These are phyloP conservation scores for Aureobasidium sp. DNA, from an alignment of 2,329 filamentous ascomycete species.

Conservation along the genomic window DNA sequence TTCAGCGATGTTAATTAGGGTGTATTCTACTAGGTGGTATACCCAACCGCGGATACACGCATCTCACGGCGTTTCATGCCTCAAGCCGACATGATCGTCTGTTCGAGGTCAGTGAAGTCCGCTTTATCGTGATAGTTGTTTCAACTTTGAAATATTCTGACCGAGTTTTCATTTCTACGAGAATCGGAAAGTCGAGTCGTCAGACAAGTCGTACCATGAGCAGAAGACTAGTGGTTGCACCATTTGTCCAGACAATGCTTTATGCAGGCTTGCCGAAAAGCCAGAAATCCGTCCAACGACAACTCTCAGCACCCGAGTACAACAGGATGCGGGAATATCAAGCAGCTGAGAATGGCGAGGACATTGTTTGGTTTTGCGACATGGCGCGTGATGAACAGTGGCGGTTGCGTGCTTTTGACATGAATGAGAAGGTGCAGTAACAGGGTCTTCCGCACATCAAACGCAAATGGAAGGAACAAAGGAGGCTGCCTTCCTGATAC, in stretches of 20 bases:
- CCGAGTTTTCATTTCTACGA: too few species aligned
- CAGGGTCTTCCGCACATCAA: neutral
- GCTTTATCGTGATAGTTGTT: too few species aligned
- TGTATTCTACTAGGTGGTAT: too few species aligned
- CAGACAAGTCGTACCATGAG: too few species aligned
- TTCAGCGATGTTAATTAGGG: neutral
- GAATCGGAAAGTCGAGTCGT: too few species aligned
- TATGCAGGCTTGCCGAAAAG: neutral
- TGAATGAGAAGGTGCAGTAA: neutral
- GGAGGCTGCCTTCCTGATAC: too few species aligned
- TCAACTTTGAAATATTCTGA: too few species aligned
- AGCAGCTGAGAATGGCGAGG: neutral
- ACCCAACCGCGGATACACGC: neutral
- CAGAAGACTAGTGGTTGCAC: too few species aligned
- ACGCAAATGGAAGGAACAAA: neutral
- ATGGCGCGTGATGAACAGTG: slow-evolving; percentile 4
- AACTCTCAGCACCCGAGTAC: neutral
- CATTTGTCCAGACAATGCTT: too few species aligned
- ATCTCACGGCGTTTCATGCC: neutral
- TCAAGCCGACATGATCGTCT: neutral
- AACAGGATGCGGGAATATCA: neutral
- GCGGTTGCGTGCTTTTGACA: slow-evolving; percentile 2
- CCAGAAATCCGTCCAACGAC: neutral
- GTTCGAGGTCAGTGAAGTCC: too few species aligned
- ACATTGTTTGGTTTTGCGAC: slow-evolving; percentile 3